These are phyloP conservation scores for Salix suchowensis DNA, from an alignment of 345 rosid species.

Conservation along the genomic window DNA sequence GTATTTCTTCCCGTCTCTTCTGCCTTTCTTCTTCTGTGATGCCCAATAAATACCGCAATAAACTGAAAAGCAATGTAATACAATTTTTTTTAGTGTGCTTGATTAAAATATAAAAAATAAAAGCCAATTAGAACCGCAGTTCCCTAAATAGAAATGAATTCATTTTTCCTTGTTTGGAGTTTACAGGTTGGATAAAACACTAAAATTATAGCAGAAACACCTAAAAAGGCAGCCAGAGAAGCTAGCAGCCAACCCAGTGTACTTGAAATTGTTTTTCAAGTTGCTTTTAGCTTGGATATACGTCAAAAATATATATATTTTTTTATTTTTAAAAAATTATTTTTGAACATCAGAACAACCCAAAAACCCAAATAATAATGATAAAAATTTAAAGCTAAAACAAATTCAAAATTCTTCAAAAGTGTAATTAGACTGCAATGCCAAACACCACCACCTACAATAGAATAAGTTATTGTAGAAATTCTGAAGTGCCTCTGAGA, in stretches of 20 bases:
- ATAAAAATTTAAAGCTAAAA: too few species aligned
- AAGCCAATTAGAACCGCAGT: neutral
- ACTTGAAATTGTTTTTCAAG: too few species aligned
- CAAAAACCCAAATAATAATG: too few species aligned
- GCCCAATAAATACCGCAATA: conserved; percentile 58
- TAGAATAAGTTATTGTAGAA: neutral
- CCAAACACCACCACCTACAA: neutral
- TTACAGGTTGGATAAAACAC: neutral
- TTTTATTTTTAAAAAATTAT: too few species aligned
- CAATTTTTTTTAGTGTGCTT: neutral
- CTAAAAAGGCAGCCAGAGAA: neutral
- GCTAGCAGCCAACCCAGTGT: neutral
- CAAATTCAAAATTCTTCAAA: too few species aligned
- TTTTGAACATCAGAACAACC: too few species aligned
- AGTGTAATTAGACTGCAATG: too few species aligned
- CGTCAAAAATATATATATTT: too few species aligned
- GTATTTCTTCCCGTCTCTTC: conserved; percentile 76
- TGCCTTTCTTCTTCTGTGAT: conserved; percentile 83
- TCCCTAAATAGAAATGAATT: neutral
- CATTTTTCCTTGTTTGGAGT: neutral
- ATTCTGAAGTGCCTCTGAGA: neutral
- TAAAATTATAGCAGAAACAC: neutral
- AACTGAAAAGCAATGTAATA: conserved; percentile 9
- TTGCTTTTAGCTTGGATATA: too few species aligned
- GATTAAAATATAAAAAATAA: neutral